These are phyloP conservation scores for Phytophthora macrochlamydospora DNA, from an alignment of 352 stramenopile species.

Conservation along the genomic window DNA sequence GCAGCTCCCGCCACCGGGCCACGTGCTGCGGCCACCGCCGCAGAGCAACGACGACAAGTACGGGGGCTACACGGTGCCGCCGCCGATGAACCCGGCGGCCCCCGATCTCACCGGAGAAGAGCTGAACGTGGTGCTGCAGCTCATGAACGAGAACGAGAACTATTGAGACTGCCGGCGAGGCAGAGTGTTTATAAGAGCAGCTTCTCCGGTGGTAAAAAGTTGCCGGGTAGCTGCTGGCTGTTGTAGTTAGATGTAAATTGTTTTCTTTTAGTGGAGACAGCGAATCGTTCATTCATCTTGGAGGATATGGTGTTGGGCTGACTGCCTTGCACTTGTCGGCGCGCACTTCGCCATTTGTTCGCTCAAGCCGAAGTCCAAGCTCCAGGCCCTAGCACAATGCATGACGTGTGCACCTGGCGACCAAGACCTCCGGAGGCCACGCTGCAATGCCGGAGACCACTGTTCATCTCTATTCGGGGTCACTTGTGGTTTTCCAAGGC, in stretches of 20 bases:
- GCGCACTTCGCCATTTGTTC: too few species aligned
- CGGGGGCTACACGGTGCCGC: slow-evolving; percentile 53
- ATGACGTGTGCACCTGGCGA: too few species aligned
- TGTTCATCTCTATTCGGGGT: too few species aligned
- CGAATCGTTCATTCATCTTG: slow-evolving; percentile 7
- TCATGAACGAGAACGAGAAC: slow-evolving; percentile 76
- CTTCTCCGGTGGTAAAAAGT: not conserved
- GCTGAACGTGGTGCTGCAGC: slow-evolving; percentile 75
- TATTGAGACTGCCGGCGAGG: slow-evolving; percentile 26
- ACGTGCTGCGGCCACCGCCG: slow-evolving; percentile 66
- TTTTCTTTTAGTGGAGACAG: slow-evolving; percentile 22
- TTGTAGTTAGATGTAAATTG: slow-evolving; percentile 24
- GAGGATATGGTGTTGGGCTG: too few species aligned
- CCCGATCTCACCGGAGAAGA: slow-evolving; percentile 81
- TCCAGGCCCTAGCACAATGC: too few species aligned
- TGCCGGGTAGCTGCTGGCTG: not conserved
- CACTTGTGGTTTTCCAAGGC: too few species aligned
- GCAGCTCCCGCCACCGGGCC: slow-evolving; percentile 28
- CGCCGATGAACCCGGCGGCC: slow-evolving; percentile 68
- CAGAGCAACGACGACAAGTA: slow-evolving; percentile 56
- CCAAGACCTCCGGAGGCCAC: too few species aligned
- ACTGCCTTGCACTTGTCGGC: not conserved
- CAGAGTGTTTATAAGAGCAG: slow-evolving; percentile 10
- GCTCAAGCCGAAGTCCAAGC: too few species aligned
- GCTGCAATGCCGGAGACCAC: too few species aligned